Percentiles rank a stretch among this genome's conserved stretches.
Conservation (phyloP, 306 rosid genomes). For the Pterocarpus macrocarpus region DNA sequence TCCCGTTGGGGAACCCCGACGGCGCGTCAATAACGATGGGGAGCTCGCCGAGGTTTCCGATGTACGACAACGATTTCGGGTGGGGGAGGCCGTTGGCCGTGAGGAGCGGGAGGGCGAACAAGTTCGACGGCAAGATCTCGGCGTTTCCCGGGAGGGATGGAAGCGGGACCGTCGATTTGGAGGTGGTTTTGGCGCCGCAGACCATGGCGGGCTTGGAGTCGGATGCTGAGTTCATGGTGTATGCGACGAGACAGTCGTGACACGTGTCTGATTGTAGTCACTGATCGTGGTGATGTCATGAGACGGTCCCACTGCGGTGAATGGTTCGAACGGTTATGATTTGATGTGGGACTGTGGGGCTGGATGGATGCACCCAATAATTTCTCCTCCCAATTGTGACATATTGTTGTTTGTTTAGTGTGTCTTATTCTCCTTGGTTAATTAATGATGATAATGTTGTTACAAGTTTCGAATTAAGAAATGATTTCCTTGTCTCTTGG, state of each 20-base stretch:
- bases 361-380: background rate
- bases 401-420: background rate
- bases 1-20: constrained; percentile 86
- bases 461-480: constrained; percentile 23
- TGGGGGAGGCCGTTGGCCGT: constrained; percentile 94
- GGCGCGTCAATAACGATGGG: constrained; percentile 93
- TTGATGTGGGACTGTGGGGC: constrained; percentile 10
- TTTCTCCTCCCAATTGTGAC: background rate
- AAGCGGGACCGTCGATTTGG: constrained; percentile 77
- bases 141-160: constrained; percentile 90
- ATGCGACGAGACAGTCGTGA: constrained; percentile 56
- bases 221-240: constrained; percentile 84
- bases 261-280: constrained; percentile 32
- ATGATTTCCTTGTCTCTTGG: constrained; percentile 23
- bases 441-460: background rate
- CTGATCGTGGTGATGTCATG: background rate
- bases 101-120: constrained; percentile 81
- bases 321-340: constrained; percentile 1
- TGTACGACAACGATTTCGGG: constrained; percentile 89
- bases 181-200: constrained; percentile 79
- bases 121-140: constrained; percentile 92
- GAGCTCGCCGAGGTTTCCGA: constrained; percentile 92
- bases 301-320: background rate
- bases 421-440: background rate
- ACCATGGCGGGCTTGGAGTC: constrained; percentile 75